Percentiles rank a stretch among this genome's conserved stretches.
These are phyloP conservation scores for Ophiostoma sp. DNA, from an alignment of 2,329 filamentous ascomycete genomes.

Conservation along the genomic window DNA sequence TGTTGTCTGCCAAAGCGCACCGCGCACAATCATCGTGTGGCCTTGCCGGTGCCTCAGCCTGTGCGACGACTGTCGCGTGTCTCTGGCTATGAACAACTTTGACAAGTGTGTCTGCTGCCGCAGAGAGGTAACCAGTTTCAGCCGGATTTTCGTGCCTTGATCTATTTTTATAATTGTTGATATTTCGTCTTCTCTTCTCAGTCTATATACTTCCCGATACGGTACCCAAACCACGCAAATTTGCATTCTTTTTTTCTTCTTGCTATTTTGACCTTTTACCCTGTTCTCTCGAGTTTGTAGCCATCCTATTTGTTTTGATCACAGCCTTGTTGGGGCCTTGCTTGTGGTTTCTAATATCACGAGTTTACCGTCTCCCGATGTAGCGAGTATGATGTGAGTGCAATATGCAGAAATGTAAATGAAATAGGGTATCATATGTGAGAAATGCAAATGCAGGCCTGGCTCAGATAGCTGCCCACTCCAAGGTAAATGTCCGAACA, in stretches of 20 bases:
- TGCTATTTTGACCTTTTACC: background rate
- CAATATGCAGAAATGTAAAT: background rate
- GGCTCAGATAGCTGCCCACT: conserved; percentile 82
- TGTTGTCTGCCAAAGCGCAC: conserved; percentile 84
- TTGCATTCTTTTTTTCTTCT: background rate
- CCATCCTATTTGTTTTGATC: background rate
- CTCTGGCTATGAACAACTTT: conserved; percentile 94
- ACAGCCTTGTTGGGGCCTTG: background rate
- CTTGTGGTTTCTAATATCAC: too few species aligned
- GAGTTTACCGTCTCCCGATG: too few species aligned
- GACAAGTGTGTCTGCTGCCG: conserved; percentile 94
- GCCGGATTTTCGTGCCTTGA: conserved; percentile 80
- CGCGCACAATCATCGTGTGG: conserved; percentile 88
- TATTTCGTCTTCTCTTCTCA: background rate
- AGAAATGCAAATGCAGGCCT: conserved; percentile 1
- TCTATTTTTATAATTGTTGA: background rate
- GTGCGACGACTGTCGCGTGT: conserved; percentile 91
- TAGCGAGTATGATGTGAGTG: too few species aligned
- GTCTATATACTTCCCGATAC: background rate
- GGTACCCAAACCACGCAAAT: too few species aligned
- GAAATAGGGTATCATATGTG: conserved; percentile 16
- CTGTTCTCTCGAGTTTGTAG: background rate
- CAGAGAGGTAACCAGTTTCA: conserved; percentile 81
- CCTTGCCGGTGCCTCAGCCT: conserved; percentile 90
- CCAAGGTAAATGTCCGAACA: conserved; percentile 74